Evolutionary conservation across 116 monocot genomes (phyloP), one percentile per base, ranked within the genome.

Genomic region (Posidonia oceanica): DNA sequence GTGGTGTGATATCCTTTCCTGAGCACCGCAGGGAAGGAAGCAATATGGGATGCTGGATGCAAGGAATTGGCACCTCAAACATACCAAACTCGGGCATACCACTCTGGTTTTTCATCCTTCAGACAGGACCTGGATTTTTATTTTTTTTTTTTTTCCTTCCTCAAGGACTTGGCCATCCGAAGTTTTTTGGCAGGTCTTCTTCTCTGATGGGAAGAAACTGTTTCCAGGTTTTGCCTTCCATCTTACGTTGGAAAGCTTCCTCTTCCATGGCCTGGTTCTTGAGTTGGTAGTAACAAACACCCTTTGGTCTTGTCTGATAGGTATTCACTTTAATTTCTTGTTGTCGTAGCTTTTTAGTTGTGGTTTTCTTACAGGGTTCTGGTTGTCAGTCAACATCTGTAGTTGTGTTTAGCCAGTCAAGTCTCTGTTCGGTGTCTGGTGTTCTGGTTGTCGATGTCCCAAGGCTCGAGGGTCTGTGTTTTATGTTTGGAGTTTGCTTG

Each of bases 1-100:
- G 75, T 75, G 75, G 68, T 75, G 75, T n/a, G 75, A 75, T 41
- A 75, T 75, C 68, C 67, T 75, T n/a, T 75, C 14, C 48, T 75
- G 68, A 75, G 11, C 0, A 36, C 14, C 8, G 21, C 16, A 41
- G 66, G 40, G 20, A 18, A 63, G 37, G 63, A 38, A 38, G 36
- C 39, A 17, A 15, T 7, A 42, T 8, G 66, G 4, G 66, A 7
- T 66, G 44, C 66, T 39, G 66, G 39, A 16, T 16, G 39, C 40
- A 66, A 36, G 15, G 14, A 12, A 63, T 22, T 63, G 7, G 36
- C 18, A 23, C 18, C 63, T 5, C 22, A 21, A 14, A 63, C 63
- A 36, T 22, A 13, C 10, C 3, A 4, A 63, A 63, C 63, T 44
- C 66, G 4, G 40, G 42, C 40, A 66, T 3, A 11, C 14, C 10